Base-by-base conservation (phyloP, 2,329 filamentous ascomycete species). In the Botrytis aclada region DNA sequence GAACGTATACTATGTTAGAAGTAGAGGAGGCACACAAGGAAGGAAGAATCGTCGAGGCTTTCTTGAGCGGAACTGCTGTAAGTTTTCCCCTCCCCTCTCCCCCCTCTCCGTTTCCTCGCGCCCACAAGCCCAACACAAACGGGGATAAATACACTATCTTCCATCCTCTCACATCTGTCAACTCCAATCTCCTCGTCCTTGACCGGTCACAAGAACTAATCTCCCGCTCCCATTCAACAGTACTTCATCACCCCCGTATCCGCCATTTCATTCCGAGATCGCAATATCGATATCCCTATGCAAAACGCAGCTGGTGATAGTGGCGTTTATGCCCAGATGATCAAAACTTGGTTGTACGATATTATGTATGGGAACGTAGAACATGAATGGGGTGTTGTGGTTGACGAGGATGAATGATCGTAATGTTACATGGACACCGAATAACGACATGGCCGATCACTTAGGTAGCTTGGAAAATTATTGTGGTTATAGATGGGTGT, bases 41-140 rank as follows among this genome's bases (percentile, higher is more conserved):
- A 79, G 94, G 93, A 3, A 86, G 94, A 4, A 81, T 97, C 58
- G 81, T 97, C 10, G 95, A 97, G 84, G 88, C 93, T 2, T 98
- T 97, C 80, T 92, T 92, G 5, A 90, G 92, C 41, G 95, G 95
- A 22, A 98, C 95, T 75, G 95, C 95, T 73, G 90, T 92, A 85
- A 85, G 90, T 88, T 75, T 69, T 41, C 14, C 9, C 16, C 16
- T n/a, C 69, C 14, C 41, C 34, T 9, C 10, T 45, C 47, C 58
- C 43, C 58, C 43, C 43, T 29, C 64, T 22, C 18, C 7, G 22
- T 32, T 16, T n/a, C 2, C n/a, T 4, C 51, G 51, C 51, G 3
- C 7, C 32, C n/a, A 18, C 14, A 18, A 18, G 22, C n/a, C 51
- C 7, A 56, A 18, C n/a, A 18, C 14, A 32, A 56, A 56, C 51